Conservation (phyloP, 2,329 filamentous ascomycete genomes). For the Xylaria sp. region DNA sequence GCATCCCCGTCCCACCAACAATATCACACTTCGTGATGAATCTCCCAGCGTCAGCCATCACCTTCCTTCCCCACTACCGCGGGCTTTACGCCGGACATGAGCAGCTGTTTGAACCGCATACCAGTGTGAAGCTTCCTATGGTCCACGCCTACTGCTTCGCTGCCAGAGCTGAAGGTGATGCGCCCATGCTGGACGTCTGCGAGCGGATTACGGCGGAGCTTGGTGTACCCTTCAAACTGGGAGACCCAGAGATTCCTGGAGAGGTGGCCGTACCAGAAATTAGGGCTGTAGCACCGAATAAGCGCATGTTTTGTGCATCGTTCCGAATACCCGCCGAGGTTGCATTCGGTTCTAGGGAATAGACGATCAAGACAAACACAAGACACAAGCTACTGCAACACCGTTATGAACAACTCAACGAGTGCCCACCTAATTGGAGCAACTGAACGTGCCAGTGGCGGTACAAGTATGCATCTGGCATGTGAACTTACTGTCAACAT, state of each 20-base stretch:
- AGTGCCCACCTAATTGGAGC: constrained; percentile 11
- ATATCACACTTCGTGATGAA: constrained; percentile 99
- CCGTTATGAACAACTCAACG: constrained; percentile 12
- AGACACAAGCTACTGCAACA: constrained; percentile 21
- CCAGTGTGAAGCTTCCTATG: constrained; percentile 74
- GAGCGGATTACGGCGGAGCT: constrained; percentile 72
- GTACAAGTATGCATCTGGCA: constrained; percentile 3
- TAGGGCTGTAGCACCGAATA: constrained; percentile 89
- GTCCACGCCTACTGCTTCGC: constrained; percentile 97
- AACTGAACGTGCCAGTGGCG: constrained; percentile 9
- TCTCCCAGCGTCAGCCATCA: constrained; percentile 87
- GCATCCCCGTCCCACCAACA: constrained; percentile 72
- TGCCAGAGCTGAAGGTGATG: constrained; percentile 80
- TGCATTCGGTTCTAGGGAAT: constrained; percentile 70
- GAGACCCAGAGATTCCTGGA: constrained; percentile 59
- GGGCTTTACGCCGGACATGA: constrained; percentile 83
- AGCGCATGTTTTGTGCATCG: constrained; percentile 96
- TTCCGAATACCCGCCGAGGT: constrained; percentile 87
- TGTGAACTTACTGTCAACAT: constrained; percentile 5
- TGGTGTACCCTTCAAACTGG: constrained; percentile 66
- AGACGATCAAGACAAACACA: constrained; percentile 15
- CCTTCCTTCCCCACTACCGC: constrained; percentile 80
- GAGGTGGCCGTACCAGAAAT: constrained; percentile 74
- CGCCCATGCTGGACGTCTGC: constrained; percentile 72
- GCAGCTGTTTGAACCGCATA: constrained; percentile 71